phyloP scores from a whole-genome alignment of 2,329 filamentous ascomycete genomes.

The Ceratocystis cubensis region DNA sequence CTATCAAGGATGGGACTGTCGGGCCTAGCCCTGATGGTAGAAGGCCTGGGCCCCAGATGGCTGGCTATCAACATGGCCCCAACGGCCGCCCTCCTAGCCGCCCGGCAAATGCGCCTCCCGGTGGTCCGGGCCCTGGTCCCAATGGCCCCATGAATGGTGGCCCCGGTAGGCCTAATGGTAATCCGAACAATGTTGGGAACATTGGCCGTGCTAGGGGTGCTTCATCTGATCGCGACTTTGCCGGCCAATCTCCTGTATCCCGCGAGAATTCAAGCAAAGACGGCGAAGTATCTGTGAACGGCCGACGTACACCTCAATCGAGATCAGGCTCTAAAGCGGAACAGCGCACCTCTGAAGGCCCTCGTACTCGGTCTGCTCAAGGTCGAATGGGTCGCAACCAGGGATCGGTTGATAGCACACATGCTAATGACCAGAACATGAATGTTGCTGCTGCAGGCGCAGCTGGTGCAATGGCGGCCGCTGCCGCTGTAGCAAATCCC shows the following conservation, averaged over 20 bases:
- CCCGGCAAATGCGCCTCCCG: conserved; percentile 30
- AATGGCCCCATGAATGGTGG: conserved; percentile 16
- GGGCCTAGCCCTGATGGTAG: conserved; percentile 34
- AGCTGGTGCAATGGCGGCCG: conserved; percentile 26
- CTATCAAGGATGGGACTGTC: conserved; percentile 41
- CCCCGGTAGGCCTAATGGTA: conserved; percentile 41
- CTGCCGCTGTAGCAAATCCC: conserved; percentile 13
- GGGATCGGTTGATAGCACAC: conserved; percentile 54
- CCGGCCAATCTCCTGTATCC: conserved; percentile 15
- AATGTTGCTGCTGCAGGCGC: conserved; percentile 32
- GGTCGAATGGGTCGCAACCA: conserved; percentile 36
- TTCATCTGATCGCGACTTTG: conserved; percentile 35
- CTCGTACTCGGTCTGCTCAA: conserved; percentile 19
- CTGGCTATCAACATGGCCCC: conserved; percentile 30
- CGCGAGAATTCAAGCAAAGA: neutral
- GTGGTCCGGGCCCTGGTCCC: neutral
- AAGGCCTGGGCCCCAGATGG: conserved; percentile 27
- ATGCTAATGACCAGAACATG: conserved; percentile 40
- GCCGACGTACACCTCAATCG: conserved; percentile 19
- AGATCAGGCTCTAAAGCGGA: conserved; percentile 19
- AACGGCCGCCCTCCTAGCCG: conserved; percentile 34
- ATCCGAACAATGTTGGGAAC: conserved; percentile 33
- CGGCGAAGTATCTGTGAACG: conserved; percentile 5
- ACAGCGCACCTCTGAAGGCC: conserved; percentile 14
- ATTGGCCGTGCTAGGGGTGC: conserved; percentile 37